Percentiles rank a stretch among this genome's conserved stretches.
Conservation (phyloP, 495 filamentous ascomycete genomes). For the Xylaria curta region DNA sequence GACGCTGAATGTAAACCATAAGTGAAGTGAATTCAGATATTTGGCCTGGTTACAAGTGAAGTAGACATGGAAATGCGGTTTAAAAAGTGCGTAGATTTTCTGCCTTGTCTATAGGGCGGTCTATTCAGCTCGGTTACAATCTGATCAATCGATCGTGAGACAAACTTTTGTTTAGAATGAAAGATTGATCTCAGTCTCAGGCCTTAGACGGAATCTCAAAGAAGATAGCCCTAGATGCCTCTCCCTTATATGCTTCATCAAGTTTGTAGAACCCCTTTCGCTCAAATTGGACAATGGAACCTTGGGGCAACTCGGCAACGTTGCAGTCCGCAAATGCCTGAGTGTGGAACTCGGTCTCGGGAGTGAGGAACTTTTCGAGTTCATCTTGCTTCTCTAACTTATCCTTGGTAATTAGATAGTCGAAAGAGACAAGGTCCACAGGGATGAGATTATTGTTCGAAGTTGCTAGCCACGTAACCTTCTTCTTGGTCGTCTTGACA, state of each 20-base stretch:
- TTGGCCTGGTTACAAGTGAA: no score
- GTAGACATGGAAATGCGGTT: no score
- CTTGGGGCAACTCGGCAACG: constrained; percentile 68
- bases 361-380: constrained; percentile 73
- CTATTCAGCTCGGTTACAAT: no score
- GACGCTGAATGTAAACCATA: no score
- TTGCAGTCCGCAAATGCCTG: constrained; percentile 75
- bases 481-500: constrained; percentile 86
- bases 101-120: no score
- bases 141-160: no score
- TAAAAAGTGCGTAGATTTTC: no score
- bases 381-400: constrained; percentile 74
- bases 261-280: constrained; percentile 80
- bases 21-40: no score
- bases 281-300: constrained; percentile 84
- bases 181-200: neutral
- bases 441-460: constrained; percentile 66
- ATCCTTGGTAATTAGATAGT: constrained; percentile 82
- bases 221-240: constrained; percentile 63
- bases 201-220: constrained; percentile 65
- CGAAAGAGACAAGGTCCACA: constrained; percentile 78
- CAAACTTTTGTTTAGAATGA: no score
- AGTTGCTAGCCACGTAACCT: constrained; percentile 73
- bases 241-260: constrained; percentile 51
- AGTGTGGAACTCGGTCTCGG: constrained; percentile 69